These are phyloP conservation scores for Leccinellum albellum DNA, from an alignment of 768 basidiomycete species.

Conservation along the genomic window DNA sequence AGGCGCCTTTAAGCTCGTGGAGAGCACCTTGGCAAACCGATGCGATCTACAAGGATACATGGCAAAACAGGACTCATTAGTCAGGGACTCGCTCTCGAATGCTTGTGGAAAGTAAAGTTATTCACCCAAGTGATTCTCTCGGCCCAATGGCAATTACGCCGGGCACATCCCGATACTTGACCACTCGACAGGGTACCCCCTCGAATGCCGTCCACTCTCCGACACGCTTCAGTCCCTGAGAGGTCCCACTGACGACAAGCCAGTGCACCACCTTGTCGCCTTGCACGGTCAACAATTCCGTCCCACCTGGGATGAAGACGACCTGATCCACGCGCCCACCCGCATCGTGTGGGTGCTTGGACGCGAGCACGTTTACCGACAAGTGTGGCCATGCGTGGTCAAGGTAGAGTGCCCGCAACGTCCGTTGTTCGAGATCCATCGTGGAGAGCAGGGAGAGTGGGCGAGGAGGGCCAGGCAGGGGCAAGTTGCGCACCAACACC, in stretches of 20 bases:
- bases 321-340: constrained; percentile 23
- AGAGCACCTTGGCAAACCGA: constrained; percentile 18
- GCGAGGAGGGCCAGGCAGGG: constrained; percentile 15
- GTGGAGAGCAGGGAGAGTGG: constrained; percentile 14
- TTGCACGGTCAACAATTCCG: constrained; percentile 27
- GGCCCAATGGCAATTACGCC: constrained; percentile 23
- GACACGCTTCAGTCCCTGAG: constrained; percentile 15
- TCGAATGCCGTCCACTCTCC: constrained; percentile 17
- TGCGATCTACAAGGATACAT: constrained; percentile 1
- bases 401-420: constrained; percentile 25
- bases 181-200: constrained; percentile 16
- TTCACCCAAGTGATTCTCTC: constrained; percentile 7
- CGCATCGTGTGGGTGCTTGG: not conserved
- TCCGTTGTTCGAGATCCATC: constrained; percentile 26
- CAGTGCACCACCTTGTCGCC: constrained; percentile 22
- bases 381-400: constrained; percentile 21
- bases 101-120: not conserved
- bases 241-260: constrained; percentile 15
- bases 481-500: constrained; percentile 20
- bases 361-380: constrained; percentile 11
- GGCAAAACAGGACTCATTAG: not conserved
- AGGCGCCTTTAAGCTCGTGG: constrained; percentile 18
- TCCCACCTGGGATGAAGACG: constrained; percentile 23
- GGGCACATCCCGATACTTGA: constrained; percentile 16
- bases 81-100: not conserved